Evolutionary conservation across 139 green algal species (phyloP), one percentile per base, ranked within the genome.

Genomic region (Coccomyxa sp.): DNA sequence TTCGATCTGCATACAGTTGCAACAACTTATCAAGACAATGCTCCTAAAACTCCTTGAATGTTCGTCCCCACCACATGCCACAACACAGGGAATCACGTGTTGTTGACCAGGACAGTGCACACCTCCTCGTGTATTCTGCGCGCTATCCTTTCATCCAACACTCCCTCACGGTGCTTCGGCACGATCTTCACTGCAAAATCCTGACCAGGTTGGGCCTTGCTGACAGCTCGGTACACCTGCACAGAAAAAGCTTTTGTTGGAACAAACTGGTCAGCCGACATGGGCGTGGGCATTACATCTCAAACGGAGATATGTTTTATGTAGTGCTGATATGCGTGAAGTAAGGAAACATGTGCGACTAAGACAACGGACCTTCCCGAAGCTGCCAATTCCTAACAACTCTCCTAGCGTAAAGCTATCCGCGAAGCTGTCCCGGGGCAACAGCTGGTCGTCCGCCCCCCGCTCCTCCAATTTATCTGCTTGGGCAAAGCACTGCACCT

Each of bases 171-270:
- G 45, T 85, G 78, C 80, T 91, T 91, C 1, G 82, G 78, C 45
- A 91, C 80, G 7, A 85, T 75, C 59, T 91, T 91, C 13, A 89
- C 85, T 16, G 88, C 88, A 31, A 81, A 82, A 45, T 86, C 86
- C 60, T 82, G 25, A 25, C 82, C 83, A 25, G 15, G 85, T 10
- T 45, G 10, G 12, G 13, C 45, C 11, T 79, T 59, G 13, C 28
- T 81, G 0, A 58, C 86, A 18, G 81, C 80, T 18, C 71, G 21
- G 71, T 77, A 77, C 78, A 81, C 38, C 38, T 51, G 38, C 38
- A 51, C 38, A 51, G 38, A 51, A 51, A 7, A 51, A 51, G 38
- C 38, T 7, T 51, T 51, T 51, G 7, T 51, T 51, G 38, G 38
- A 7, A 7, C 38, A 11, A 51, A 11, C 38, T 51, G 7, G 38